Evolutionary conservation across 2,329 filamentous ascomycete genomes (phyloP), one percentile per base, ranked within the genome.

Genomic region (Colletotrichum somersetense): DNA sequence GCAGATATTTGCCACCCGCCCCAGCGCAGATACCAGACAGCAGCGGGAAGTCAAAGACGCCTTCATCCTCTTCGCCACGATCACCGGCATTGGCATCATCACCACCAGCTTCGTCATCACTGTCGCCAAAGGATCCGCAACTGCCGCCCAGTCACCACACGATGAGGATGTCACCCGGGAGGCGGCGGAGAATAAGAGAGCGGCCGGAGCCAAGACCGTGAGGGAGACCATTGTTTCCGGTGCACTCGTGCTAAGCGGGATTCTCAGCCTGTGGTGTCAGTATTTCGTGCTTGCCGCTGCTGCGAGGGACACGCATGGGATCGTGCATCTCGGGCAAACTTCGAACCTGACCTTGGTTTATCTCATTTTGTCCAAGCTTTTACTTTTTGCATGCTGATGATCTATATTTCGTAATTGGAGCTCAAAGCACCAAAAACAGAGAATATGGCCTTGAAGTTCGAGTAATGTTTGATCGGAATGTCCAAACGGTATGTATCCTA

Each of bases 201-300:
- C 59, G 0, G 33, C 44, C 7, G 33, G 52, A 30, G 8, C 6
- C 14, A 26, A 62, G 26, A 20, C 35, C 14, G 20, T 12, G 18
- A 50, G n/a, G 10, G 26, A 26, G 40, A 23, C 61, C n/a, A 16
- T 23, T 1, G 3, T 55, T 1, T n/a, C 33, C 1, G 48, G 46
- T 16, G 48, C 12, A 2, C 7, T 26, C 14, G 4, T 63, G 5
- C 33, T 53, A 11, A 11, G 18, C 12, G 48, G 48, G 48, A 2
- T 55, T n/a, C n/a, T 50, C 8, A 55, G 46, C 20, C 7, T 53
- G 23, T 67, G 65, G 65, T 62, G 56, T 46, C 56, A 61, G 38
- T 55, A 35, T 20, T 46, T 55, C 12, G 46, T 67, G 12, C 18
- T 62, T 26, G 56, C 56, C 14, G 65, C 57, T 7, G 56, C 35